phyloP scores from a whole-genome alignment of 176 grass and related monocot species.

The Microstegium vimineum region DNA sequence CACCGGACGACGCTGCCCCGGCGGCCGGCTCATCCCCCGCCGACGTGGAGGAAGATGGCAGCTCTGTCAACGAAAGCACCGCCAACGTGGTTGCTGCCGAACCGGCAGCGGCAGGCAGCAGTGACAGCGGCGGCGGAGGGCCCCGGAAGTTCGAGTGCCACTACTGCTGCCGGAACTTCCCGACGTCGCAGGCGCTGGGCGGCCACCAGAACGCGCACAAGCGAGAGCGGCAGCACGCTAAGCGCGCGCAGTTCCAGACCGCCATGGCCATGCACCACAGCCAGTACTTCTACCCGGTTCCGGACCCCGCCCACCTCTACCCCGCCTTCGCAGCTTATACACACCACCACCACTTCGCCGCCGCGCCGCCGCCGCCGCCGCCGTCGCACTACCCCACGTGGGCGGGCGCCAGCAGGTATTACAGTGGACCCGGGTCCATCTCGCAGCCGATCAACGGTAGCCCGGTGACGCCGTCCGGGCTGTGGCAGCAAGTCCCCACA shows the following conservation, averaged over 20 bases:
- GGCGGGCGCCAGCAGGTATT: slow-evolving; percentile 39
- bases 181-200: slow-evolving; percentile 79
- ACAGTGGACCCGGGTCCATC: slow-evolving; percentile 50
- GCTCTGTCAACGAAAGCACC: slow-evolving; percentile 5
- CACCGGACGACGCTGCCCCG: slow-evolving; percentile 7
- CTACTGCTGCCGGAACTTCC: slow-evolving; percentile 88
- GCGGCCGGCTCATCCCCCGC: neutral
- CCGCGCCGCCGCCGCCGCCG: slow-evolving; percentile 17
- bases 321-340: slow-evolving; percentile 26
- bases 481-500: slow-evolving; percentile 30
- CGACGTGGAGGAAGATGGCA: neutral
- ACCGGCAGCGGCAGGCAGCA: neutral
- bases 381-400: slow-evolving; percentile 80
- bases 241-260: slow-evolving; percentile 68
- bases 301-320: slow-evolving; percentile 26
- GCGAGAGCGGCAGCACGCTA: slow-evolving; percentile 72
- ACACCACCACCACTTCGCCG: slow-evolving; percentile 29
- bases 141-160: slow-evolving; percentile 77
- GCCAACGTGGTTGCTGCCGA: neutral
- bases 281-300: slow-evolving; percentile 25
- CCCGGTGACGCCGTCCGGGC: slow-evolving; percentile 32
- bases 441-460: slow-evolving; percentile 65
- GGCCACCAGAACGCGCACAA: slow-evolving; percentile 95
- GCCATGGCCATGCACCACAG: slow-evolving; percentile 51
- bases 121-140: neutral